Evolutionary conservation across 768 basidiomycete species (phyloP), one percentile per base, ranked within the genome.

Genomic region (Lactifluus subvellereus): DNA sequence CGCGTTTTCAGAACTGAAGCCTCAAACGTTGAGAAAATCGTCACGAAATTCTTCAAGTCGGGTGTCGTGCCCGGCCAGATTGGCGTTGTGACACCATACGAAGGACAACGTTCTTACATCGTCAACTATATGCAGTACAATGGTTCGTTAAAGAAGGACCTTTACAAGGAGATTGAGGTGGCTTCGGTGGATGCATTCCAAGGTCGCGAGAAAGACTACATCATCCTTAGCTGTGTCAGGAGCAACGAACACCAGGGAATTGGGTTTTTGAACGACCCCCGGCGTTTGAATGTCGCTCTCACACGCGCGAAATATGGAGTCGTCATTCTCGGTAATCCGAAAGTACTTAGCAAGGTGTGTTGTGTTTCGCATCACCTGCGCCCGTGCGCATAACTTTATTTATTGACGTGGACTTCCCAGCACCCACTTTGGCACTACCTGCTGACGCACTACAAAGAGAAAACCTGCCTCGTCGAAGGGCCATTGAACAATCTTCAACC

Each of bases 61-160:
- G 97, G 97, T 42, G 97, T 99, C 33, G 82, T 96, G 42, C 96
- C 97, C 11, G 82, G 79, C 59, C 96, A 99, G 71, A 99, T 99
- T 69, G 97, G 97, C 66, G 92, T 99, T 65, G 94, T 99, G 71
- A 99, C 97, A 2, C 97, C 97, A 0, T 99, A 99, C 74, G 97
- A 99, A 73, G 97, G 97, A 30, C 97, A 99, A 71, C 86, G 97
- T 18, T 97, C 95, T 1, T 98, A 97, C 74, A 89, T 99, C 72
- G 95, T 96, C 73, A 96, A 93, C 74, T 99, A 96, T 74, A 98
- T 99, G 97, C 97, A 99, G 78, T 93, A 97, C 80, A 97, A 98
- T 71, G 97, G 97, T n/a, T 88, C 94, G 32, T 80, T 98, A 65
- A 98, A 98, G 86, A 99, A 98, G 78, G 97, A 99, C 68, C 75